Evolutionary conservation across 148 eudicot genomes (phyloP).

Genomic region (Tetragonia tetragonoides): DNA sequence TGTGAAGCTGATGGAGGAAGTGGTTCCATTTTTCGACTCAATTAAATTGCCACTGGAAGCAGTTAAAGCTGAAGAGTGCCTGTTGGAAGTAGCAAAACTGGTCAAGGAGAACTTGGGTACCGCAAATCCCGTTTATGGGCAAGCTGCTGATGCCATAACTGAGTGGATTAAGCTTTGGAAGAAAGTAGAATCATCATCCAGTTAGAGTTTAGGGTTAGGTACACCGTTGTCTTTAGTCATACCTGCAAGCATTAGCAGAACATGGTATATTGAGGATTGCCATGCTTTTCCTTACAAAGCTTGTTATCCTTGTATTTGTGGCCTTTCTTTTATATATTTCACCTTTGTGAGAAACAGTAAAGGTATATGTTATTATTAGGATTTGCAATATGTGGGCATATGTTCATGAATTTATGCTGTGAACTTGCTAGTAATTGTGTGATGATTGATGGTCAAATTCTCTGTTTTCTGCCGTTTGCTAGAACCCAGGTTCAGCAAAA

Average conservation of each 20-base stretch:
- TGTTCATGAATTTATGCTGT: neutral
- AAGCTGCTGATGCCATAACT: conserved; percentile 80
- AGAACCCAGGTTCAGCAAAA: neutral
- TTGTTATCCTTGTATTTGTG: neutral
- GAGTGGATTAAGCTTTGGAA: conserved; percentile 91
- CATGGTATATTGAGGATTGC: neutral
- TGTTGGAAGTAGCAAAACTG: conserved; percentile 68
- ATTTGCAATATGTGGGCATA: neutral
- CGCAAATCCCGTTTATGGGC: conserved; percentile 46
- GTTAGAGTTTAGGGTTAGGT: conserved; percentile 2
- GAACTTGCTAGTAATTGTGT: neutral
- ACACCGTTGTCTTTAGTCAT: conserved; percentile 10
- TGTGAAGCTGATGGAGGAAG: conserved; percentile 86
- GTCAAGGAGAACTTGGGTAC: conserved; percentile 61
- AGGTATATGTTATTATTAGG: neutral
- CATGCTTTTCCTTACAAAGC: neutral
- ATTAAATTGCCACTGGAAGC: conserved; percentile 54
- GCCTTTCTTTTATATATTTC: neutral
- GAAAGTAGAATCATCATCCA: conserved; percentile 30
- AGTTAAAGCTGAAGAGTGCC: conserved; percentile 66
- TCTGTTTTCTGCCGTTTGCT: neutral
- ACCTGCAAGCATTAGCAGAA: neutral
- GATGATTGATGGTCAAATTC: neutral
- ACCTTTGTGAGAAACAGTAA: neutral
- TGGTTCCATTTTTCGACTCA: conserved; percentile 73